These are phyloP conservation scores for Jamesozyma gamospora DNA, from an alignment of 805 yeast genomes.

Conservation along the genomic window DNA sequence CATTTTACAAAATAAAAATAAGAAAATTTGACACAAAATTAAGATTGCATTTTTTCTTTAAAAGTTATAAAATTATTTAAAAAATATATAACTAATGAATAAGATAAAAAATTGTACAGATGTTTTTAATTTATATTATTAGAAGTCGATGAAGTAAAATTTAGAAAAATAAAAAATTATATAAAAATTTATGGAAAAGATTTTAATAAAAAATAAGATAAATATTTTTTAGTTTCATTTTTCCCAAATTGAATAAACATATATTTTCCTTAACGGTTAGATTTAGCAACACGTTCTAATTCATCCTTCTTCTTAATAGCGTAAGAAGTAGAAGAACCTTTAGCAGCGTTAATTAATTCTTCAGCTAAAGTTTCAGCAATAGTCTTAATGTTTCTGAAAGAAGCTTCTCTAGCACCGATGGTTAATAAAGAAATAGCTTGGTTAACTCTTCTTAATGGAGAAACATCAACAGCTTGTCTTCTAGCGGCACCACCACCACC, in stretches of 20 bases:
- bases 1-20: neutral
- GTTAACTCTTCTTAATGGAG: slow-evolving; percentile 99
- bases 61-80: slow-evolving; percentile 4
- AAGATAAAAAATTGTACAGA: slow-evolving; percentile 16
- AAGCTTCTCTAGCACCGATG: slow-evolving; percentile 99
- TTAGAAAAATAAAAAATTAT: slow-evolving; percentile 9
- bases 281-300: slow-evolving; percentile 99
- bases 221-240: slow-evolving; percentile 39
- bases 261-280: slow-evolving; percentile 81
- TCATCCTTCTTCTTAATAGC: slow-evolving; percentile 99
- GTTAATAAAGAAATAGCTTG: slow-evolving; percentile 97
- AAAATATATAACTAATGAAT: slow-evolving; percentile 6
- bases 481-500: slow-evolving; percentile 99
- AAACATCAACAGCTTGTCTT: slow-evolving; percentile 99
- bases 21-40: neutral
- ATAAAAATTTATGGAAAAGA: neutral
- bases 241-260: neutral
- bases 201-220: neutral
- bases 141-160: slow-evolving; percentile 11
- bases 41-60: slow-evolving; percentile 5
- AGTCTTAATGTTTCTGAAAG: slow-evolving; percentile 99
- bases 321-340: slow-evolving; percentile 99
- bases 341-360: slow-evolving; percentile 99
- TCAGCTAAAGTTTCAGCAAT: slow-evolving; percentile 99
- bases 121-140: slow-evolving; percentile 3